Base-by-base conservation (phyloP, 768 basidiomycete genomes). In the Leccinum variicolor region DNA sequence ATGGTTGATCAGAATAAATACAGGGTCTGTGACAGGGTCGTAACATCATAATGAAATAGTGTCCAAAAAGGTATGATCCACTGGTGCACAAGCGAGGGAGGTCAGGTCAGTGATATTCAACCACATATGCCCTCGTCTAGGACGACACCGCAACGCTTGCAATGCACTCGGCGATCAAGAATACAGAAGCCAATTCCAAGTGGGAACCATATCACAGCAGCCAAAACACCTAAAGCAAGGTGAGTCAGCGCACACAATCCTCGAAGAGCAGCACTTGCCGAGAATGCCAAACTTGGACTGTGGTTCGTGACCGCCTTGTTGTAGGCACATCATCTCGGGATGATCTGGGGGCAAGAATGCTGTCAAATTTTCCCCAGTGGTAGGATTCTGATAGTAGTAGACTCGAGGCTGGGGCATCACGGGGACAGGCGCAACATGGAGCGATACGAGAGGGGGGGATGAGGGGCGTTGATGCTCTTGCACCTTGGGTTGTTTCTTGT, bases 121-220 rank as follows among this genome's bases (percentile, higher is more conserved):
- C 67, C 67, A 31, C 71, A 73, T 0, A 75, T 52, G n/a, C 78
- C 77, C 3, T 75, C 64, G 31, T 77, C 75, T 15, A 82, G 56
- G 3, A 70, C 45, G 26, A 58, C 48, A 5, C 79, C 79, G 36
- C 81, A 83, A n/a, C 79, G 75, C 25, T 66, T 70, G 72, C 91
- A 94, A 60, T 77, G 79, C 28, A 89, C 86, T 51, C 78, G 75
- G 46, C 87, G 80, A 69, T 94, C 92, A 25, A 94, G 76, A 9
- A 93, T 71, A 65, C 92, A 94, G 6, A 88, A 74, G 2, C 84
- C 89, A 39, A 94, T 79, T 5, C 92, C 92, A 0, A 92, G 72
- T 4, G 92, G 92, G 75, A 94, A 94, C 91, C 90, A 93, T 58
- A 93, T 75, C 25, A 94, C 74, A 4, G 92, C 91, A 8, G 88